Conservation (phyloP, 2,329 filamentous ascomycete species). For the Ophiostoma triangulosporum region DNA sequence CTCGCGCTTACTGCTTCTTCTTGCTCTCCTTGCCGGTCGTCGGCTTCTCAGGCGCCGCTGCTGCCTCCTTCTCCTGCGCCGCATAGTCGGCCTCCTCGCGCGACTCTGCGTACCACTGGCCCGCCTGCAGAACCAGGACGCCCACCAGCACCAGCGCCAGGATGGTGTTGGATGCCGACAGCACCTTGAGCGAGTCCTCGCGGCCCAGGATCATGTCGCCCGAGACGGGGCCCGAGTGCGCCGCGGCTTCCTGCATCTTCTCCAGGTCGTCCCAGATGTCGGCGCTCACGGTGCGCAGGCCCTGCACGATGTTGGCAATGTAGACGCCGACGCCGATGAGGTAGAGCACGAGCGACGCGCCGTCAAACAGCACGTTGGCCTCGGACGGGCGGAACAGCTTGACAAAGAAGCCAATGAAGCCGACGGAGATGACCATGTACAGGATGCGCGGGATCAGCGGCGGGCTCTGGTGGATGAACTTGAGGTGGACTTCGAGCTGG, state of each 20-base stretch:
- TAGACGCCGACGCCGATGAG: conserved; percentile 85
- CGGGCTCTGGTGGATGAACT: conserved; percentile 81
- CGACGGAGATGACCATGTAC: conserved; percentile 81
- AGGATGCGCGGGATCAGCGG: conserved; percentile 87
- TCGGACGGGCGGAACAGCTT: conserved; percentile 93
- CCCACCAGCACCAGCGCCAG: conserved; percentile 83
- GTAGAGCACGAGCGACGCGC: conserved; percentile 67
- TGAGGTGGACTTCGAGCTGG: conserved; percentile 79
- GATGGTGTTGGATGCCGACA: conserved; percentile 93
- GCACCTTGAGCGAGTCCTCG: conserved; percentile 81
- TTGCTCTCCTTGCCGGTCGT: conserved; percentile 10
- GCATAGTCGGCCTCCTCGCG: conserved; percentile 74
- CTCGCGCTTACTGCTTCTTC: conserved; percentile 16
- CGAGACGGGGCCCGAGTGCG: conserved; percentile 29
- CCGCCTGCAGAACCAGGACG: conserved; percentile 83
- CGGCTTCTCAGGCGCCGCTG: conserved; percentile 12
- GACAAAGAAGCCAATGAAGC: conserved; percentile 74
- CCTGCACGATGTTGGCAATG: conserved; percentile 92
- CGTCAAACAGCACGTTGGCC: conserved; percentile 90
- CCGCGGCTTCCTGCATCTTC: conserved; percentile 21
- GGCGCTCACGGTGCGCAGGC: conserved; percentile 66
- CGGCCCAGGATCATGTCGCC: conserved; percentile 60
- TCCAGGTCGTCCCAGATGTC: conserved; percentile 42
- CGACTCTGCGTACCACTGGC: conserved; percentile 96
- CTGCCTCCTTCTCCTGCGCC: conserved; percentile 42